These are phyloP conservation scores for Penicillium canescens DNA, from an alignment of 495 filamentous ascomycete species.

Conservation along the genomic window DNA sequence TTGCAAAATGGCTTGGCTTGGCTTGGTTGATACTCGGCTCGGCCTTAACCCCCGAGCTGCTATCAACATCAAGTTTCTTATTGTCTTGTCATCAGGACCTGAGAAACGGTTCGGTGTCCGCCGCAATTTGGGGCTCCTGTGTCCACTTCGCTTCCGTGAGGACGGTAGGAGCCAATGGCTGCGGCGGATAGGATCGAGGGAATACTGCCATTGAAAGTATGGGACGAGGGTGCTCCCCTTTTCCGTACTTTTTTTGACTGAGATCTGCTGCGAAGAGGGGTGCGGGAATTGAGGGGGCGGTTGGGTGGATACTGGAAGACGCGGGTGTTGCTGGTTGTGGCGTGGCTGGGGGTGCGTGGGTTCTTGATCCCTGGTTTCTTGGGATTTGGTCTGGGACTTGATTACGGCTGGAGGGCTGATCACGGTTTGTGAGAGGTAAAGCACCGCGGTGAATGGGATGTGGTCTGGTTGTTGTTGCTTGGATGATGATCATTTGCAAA, in stretches of 20 bases:
- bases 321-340: not conserved
- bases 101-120: conserved; percentile 8
- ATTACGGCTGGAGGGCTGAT: not conserved
- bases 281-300: conserved; percentile 1
- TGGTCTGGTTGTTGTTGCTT: conserved; percentile 22
- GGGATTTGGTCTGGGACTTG: conserved; percentile 1
- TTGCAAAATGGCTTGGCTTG: not conserved
- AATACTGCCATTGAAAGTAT: not conserved
- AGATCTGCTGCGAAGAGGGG: conserved; percentile 3
- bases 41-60: not conserved
- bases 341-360: conserved; percentile 1
- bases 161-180: conserved; percentile 50
- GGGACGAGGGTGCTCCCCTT: conserved; percentile 7
- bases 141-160: conserved; percentile 47
- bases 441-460: conserved; percentile 37
- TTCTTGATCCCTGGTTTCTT: conserved; percentile 11
- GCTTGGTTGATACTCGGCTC: not conserved
- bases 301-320: conserved; percentile 4
- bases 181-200: conserved; percentile 34
- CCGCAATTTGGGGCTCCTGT: conserved; percentile 47
- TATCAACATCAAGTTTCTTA: not conserved
- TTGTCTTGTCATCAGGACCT: not conserved
- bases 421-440: not conserved
- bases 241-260: conserved; percentile 8
- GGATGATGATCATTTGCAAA: conserved; percentile 53